Percentiles rank a stretch among this genome's conserved stretches.
Evolutionary conservation across 1,139 yeast genomes (phyloP).

Genomic region (Yamadazyma aaseri): DNA sequence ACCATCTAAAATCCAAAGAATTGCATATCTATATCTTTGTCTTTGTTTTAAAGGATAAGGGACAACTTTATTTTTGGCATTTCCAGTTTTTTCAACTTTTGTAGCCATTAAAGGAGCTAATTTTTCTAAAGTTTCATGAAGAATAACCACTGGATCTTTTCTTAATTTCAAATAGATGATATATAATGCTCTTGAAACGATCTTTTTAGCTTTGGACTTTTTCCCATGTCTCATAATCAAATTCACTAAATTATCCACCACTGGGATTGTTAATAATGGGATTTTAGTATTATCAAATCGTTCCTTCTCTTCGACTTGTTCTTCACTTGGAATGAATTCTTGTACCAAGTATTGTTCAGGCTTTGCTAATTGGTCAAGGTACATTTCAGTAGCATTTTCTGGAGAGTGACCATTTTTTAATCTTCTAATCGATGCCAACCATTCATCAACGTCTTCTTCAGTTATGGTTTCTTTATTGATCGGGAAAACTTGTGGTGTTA

Average conservation of each 20-base stretch:
- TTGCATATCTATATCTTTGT: constrained; percentile 84
- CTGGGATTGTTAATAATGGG: constrained; percentile 66
- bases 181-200: constrained; percentile 75
- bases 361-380: constrained; percentile 36
- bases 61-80: constrained; percentile 75
- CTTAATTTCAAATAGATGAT: constrained; percentile 71
- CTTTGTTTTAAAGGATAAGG: constrained; percentile 83
- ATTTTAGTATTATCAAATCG: constrained; percentile 50
- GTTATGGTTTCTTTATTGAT: constrained; percentile 35
- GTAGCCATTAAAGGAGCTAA: constrained; percentile 85
- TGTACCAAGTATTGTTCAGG: constrained; percentile 38
- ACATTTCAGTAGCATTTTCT: constrained; percentile 42
- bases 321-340: constrained; percentile 53
- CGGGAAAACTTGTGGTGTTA: constrained; percentile 41
- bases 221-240: constrained; percentile 92
- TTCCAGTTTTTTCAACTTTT: constrained; percentile 77
- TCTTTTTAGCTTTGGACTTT: constrained; percentile 76
- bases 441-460: constrained; percentile 63
- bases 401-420: constrained; percentile 40
- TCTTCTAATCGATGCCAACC: constrained; percentile 61
- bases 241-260: constrained; percentile 75
- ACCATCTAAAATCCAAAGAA: constrained; percentile 87
- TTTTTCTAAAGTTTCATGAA: constrained; percentile 72
- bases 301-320: constrained; percentile 58
- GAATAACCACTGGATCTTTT: constrained; percentile 71